Evolutionary conservation across 1,139 yeast species (phyloP).

Genomic region (Groenewaldozyma auringiensis): DNA sequence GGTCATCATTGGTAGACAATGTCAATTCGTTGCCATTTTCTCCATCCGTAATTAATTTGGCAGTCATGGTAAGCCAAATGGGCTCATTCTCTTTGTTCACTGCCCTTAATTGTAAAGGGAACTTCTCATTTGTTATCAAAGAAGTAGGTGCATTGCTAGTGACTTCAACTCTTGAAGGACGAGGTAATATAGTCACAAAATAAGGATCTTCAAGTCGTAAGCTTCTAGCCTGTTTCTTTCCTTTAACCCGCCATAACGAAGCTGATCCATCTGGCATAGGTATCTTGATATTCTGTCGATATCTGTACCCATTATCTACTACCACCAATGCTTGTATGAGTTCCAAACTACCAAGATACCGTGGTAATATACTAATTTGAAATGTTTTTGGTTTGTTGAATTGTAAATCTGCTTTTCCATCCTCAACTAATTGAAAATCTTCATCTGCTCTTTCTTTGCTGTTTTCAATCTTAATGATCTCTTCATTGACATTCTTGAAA

Average conservation of each 20-base stretch:
- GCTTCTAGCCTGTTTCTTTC: slow-evolving; percentile 1
- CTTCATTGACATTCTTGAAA: neutral
- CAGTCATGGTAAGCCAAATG: slow-evolving; percentile 19
- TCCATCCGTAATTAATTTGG: slow-evolving; percentile 13
- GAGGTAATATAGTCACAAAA: slow-evolving; percentile 20
- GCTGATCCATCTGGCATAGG: neutral
- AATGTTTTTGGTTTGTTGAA: neutral
- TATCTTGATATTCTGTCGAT: neutral
- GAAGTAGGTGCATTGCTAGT: slow-evolving; percentile 15
- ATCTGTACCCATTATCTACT: neutral
- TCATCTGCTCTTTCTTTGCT: neutral
- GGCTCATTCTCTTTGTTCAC: slow-evolving; percentile 25
- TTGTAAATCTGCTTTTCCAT: neutral
- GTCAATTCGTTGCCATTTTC: slow-evolving; percentile 10
- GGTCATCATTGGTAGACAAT: slow-evolving; percentile 1
- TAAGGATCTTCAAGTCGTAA: slow-evolving; percentile 5
- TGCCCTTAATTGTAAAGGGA: slow-evolving; percentile 17
- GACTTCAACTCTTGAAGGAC: slow-evolving; percentile 24
- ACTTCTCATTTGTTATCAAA: slow-evolving; percentile 27
- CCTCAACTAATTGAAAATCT: neutral
- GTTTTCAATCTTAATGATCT: neutral
- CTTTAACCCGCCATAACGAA: slow-evolving; percentile 2
- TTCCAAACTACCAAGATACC: neutral
- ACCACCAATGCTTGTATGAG: neutral
- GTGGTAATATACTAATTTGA: neutral